phyloP scores from a whole-genome alignment of 2,329 filamentous ascomycete genomes.

The Aspergillus jensenii region DNA sequence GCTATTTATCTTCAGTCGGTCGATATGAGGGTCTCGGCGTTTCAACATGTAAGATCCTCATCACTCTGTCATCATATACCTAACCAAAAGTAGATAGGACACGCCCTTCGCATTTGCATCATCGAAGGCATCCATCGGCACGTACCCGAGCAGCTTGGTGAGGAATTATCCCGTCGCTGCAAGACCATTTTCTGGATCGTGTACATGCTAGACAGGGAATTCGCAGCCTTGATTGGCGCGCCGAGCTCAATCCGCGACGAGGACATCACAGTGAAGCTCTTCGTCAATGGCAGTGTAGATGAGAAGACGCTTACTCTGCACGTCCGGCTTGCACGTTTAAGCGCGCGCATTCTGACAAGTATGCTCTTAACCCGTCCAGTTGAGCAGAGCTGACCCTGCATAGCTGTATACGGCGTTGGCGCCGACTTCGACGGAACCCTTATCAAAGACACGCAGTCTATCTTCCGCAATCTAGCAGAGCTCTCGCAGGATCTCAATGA shows the following conservation, averaged over 20 bases:
- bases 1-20: conserved; percentile 43
- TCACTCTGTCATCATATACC: not conserved
- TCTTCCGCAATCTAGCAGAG: conserved; percentile 25
- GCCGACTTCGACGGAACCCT: conserved; percentile 24
- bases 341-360: conserved; percentile 29
- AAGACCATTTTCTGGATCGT: conserved; percentile 30
- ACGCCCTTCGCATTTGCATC: conserved; percentile 26
- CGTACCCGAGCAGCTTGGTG: conserved; percentile 25
- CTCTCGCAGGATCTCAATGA: conserved; percentile 25
- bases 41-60: conserved; percentile 35
- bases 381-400: not conserved
- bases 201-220: conserved; percentile 30
- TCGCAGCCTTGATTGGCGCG: conserved; percentile 27
- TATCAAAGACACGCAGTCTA: conserved; percentile 25
- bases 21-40: conserved; percentile 42
- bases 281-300: not conserved
- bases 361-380: not conserved
- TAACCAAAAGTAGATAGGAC: conserved; percentile 21
- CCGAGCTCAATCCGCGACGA: conserved; percentile 30
- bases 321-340: conserved; percentile 26
- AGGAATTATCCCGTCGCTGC: conserved; percentile 19
- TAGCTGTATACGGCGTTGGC: conserved; percentile 27
- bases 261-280: conserved; percentile 26
- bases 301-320: conserved; percentile 21
- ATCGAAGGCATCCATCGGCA: conserved; percentile 30